Evolutionary conservation across 441 rosid species (phyloP).

Genomic region (Raphanus hybrid): DNA sequence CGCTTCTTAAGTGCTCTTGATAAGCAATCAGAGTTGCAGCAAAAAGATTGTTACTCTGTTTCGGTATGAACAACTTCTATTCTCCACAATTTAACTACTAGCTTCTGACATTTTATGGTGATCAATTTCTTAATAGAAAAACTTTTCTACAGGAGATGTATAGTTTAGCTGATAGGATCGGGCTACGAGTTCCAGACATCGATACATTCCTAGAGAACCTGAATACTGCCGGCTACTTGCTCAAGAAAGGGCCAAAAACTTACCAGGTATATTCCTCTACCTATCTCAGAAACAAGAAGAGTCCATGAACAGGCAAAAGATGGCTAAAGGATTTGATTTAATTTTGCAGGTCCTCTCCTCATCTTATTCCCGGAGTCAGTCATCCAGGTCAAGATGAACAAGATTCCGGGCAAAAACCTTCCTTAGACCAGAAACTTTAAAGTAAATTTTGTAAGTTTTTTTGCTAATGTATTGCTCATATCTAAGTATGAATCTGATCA

Average conservation of each 20-base stretch:
- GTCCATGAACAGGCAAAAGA: constrained; percentile 7
- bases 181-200: constrained; percentile 89
- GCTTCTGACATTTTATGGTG: constrained; percentile 6
- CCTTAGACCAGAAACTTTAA: constrained; percentile 13
- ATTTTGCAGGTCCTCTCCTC: constrained; percentile 74
- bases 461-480: constrained; percentile 11
- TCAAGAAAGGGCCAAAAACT: constrained; percentile 93
- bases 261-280: constrained; percentile 70
- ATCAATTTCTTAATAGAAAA: constrained; percentile 7
- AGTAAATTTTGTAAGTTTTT: constrained; percentile 9
- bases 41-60: constrained; percentile 87
- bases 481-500: constrained; percentile 13
- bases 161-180: constrained; percentile 93
- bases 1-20: constrained; percentile 92
- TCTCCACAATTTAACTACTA: constrained; percentile 29
- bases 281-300: constrained; percentile 13
- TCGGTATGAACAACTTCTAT: constrained; percentile 59
- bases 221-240: constrained; percentile 83
- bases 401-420: background rate
- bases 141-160: constrained; percentile 77
- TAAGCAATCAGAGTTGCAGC: constrained; percentile 88
- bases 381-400: constrained; percentile 50
- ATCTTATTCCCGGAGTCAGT: constrained; percentile 80
- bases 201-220: constrained; percentile 90
- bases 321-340: background rate